These are phyloP conservation scores for Fonsecaea erecta DNA, from an alignment of 2,329 filamentous ascomycete genomes.

Conservation along the genomic window DNA sequence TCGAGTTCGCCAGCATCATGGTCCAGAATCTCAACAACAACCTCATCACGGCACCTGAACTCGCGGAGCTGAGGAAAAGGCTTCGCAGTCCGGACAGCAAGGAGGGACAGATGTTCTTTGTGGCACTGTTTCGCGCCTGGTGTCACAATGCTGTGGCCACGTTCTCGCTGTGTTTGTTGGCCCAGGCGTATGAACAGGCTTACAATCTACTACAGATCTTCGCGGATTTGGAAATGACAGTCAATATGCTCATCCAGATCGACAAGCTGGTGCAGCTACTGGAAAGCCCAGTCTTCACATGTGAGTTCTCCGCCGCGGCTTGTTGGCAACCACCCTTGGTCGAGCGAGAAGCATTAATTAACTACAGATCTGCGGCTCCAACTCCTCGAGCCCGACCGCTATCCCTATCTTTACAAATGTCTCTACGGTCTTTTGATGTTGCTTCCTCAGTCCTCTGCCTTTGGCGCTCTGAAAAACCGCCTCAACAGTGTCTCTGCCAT, in stretches of 20 bases:
- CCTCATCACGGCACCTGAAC: slow-evolving; percentile 92
- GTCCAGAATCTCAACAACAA: slow-evolving; percentile 99
- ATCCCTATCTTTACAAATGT: slow-evolving; percentile 95
- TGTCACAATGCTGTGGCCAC: slow-evolving; percentile 98
- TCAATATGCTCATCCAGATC: slow-evolving; percentile 97
- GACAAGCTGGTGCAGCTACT: slow-evolving; percentile 97
- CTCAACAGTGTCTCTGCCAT: slow-evolving; percentile 97
- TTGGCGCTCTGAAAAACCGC: slow-evolving; percentile 93
- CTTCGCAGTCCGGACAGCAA: slow-evolving; percentile 88
- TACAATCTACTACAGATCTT: slow-evolving; percentile 96
- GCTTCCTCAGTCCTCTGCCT: slow-evolving; percentile 95
- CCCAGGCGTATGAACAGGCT: slow-evolving; percentile 96
- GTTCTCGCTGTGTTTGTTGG: slow-evolving; percentile 91
- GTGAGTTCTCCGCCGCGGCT: slow-evolving; percentile 56
- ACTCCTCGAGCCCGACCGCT: slow-evolving; percentile 90
- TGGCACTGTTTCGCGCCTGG: slow-evolving; percentile 93
- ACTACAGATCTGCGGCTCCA: slow-evolving; percentile 83
- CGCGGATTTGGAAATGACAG: slow-evolving; percentile 96
- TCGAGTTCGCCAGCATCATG: slow-evolving; percentile 99
- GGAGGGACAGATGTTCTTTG: slow-evolving; percentile 96
- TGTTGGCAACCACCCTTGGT: background rate
- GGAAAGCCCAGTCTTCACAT: slow-evolving; percentile 97
- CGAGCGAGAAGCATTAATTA: slow-evolving; percentile 28
- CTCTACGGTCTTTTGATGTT: slow-evolving; percentile 97
- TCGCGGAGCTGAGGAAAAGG: slow-evolving; percentile 86